Evolutionary conservation across 331 rosid genomes (phyloP), one percentile per base, ranked within the genome.

Genomic region (Pyracantha coccinea): DNA sequence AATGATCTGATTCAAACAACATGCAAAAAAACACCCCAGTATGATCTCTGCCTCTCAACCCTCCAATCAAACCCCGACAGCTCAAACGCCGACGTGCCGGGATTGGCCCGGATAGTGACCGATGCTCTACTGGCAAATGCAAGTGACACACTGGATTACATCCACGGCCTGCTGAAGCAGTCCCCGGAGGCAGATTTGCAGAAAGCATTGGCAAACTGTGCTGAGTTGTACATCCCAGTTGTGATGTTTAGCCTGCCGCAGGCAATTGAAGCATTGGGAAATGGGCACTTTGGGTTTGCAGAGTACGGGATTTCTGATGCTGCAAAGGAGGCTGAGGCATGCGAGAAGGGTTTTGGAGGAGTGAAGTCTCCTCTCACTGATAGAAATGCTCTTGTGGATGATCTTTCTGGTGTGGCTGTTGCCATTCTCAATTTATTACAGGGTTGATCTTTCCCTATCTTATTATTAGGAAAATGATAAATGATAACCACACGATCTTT

Each of bases 201-300:
- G 83, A 86, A 83, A 29, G 73, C 86, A 21, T 71, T 92, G 78
- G 93, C 97, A 4, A 78, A 82, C 77, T 92, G 96, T 60, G 96
- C 93, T 19, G 90, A 92, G 66, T 68, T 87, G 32, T 92, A 88
- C 74, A 90, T 92, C 11, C 93, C 89, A 3, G 81, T 85, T 13
- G 93, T 92, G 75, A 92, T 81, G 32, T 92, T 82, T 69, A 88
- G 80, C 75, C 81, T 90, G 1, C 96, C 97, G 7, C 92, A 92
- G 53, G 92, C 96, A 3, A 88, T 89, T 75, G 89, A 90, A n/a
- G 92, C 93, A 4, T 57, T 92, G 66, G 75, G 1, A 7, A 86
- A 80, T 13, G 87, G 91, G 20, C 70, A 79, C 59, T 92, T 77
- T 68, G 88, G 89, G 35, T 89, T 92, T 78, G 93, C 93, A 4